Percentiles rank a stretch among this genome's conserved stretches.
These are phyloP conservation scores for Secale cereale DNA, from an alignment of 176 grass and related monocot species.

Conservation along the genomic window DNA sequence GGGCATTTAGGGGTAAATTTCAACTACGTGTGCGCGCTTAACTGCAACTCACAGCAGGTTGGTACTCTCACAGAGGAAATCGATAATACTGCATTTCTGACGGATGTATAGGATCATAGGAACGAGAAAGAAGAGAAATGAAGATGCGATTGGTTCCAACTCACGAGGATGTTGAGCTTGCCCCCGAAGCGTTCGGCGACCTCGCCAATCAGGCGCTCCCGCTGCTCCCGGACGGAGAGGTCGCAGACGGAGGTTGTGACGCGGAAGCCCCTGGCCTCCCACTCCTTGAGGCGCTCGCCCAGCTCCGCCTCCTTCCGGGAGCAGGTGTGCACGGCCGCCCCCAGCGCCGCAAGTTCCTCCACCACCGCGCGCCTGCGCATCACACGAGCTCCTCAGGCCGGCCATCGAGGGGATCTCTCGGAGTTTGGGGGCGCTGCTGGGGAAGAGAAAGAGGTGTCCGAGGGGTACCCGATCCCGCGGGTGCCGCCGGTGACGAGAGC, in stretches of 20 bases:
- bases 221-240: constrained; percentile 50
- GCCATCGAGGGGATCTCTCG: background rate
- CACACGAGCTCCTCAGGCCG: background rate
- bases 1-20: background rate
- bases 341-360: constrained; percentile 57
- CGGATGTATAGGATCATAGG: background rate
- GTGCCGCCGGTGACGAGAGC: constrained; percentile 76
- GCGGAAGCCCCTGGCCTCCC: constrained; percentile 35
- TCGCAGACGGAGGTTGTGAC: constrained; percentile 63
- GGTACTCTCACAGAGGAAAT: background rate
- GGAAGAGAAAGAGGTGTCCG: background rate
- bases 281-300: constrained; percentile 39
- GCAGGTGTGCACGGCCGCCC: constrained; percentile 62
- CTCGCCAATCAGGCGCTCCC: constrained; percentile 29
- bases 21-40: background rate
- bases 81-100: background rate
- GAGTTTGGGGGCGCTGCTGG: background rate
- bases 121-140: constrained; percentile 1
- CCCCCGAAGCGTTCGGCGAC: constrained; percentile 43
- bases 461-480: constrained; percentile 62
- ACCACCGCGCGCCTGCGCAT: constrained; percentile 47
- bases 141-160: background rate
- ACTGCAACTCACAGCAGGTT: background rate
- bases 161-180: constrained; percentile 66
- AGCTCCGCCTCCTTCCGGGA: constrained; percentile 49